These are phyloP conservation scores for Inga oerstediana DNA, from an alignment of 306 rosid species.

Conservation along the genomic window DNA sequence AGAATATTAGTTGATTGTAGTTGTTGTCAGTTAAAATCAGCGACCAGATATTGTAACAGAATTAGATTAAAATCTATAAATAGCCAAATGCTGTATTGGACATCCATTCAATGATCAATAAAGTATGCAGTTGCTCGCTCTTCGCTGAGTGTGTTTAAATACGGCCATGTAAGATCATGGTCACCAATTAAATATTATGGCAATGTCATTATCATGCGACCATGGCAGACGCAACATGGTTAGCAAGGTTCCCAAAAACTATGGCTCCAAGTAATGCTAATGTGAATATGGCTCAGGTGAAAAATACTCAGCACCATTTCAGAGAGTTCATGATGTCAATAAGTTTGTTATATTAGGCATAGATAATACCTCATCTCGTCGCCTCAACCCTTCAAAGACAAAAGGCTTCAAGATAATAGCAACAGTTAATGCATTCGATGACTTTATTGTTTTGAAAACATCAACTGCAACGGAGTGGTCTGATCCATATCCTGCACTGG, in stretches of 20 bases:
- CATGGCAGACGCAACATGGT: background rate
- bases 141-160: background rate
- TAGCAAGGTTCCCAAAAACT: background rate
- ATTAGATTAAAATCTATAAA: background rate
- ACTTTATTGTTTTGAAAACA: constrained; percentile 66
- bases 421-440: constrained; percentile 68
- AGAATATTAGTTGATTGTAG: background rate
- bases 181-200: background rate
- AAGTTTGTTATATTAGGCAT: constrained; percentile 15
- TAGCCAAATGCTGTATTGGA: background rate
- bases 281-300: background rate
- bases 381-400: constrained; percentile 89
- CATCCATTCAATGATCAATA: background rate
- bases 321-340: background rate
- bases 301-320: background rate
- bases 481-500: constrained; percentile 89
- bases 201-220: background rate
- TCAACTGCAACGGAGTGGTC: constrained; percentile 64
- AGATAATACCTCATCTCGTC: constrained; percentile 77
- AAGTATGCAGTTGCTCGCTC: background rate
- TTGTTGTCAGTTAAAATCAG: background rate
- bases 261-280: background rate
- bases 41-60: background rate
- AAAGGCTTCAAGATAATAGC: constrained; percentile 84
- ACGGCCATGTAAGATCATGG: no score